Evolutionary conservation across 129 eudicot species (phyloP), one percentile per base, ranked within the genome.

Genomic region (Rutidosis leptorrhynchoides): DNA sequence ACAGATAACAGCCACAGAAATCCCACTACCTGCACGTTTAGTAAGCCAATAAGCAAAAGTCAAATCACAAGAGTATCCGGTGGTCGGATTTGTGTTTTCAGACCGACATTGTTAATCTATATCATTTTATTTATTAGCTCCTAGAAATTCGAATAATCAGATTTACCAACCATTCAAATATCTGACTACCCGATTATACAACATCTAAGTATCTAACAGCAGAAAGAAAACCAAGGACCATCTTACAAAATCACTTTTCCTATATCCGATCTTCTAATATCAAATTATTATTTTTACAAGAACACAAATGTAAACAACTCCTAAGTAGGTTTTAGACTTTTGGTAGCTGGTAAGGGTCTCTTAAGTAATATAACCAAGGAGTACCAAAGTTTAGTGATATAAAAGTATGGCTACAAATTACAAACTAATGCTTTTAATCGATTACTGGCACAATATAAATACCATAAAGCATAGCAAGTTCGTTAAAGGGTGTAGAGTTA

Each of bases 1-100:
- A 89, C 97, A 21, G 99, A 94, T 63, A 94, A 83, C 67, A 94
- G 73, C 99, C 99, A 94, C 71, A 94, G 74, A 77, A 78, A 86
- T 57, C 77, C 87, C 68, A 89, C 99, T 69, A 86, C 99, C 99
- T 94, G 85, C 73, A 73, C 62, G 33, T 65, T 59, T 51, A 6
- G 58, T 60, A 25, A 51, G 6, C 56, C 26, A 61, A 32, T 2
- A 6, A 15, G 45, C 3, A 6, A 49, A 26, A 52, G 23, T 62
- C 56, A 62, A 72, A 51, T 61, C 49, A 61, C 51, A 22, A 21
- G 15, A 29, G 51, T 10, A 60, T 61, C 26, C 17, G 29, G 46
- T 51, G 48, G 11, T 66, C 29, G 48, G 46, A 48, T 66, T 49
- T 66, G 29, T 2, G 17, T 20, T 66, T 49, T 6, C 12, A 25